These are phyloP conservation scores for Sporisorium graminicola DNA, from an alignment of 1,284 basidiomycete genomes.

Conservation along the genomic window DNA sequence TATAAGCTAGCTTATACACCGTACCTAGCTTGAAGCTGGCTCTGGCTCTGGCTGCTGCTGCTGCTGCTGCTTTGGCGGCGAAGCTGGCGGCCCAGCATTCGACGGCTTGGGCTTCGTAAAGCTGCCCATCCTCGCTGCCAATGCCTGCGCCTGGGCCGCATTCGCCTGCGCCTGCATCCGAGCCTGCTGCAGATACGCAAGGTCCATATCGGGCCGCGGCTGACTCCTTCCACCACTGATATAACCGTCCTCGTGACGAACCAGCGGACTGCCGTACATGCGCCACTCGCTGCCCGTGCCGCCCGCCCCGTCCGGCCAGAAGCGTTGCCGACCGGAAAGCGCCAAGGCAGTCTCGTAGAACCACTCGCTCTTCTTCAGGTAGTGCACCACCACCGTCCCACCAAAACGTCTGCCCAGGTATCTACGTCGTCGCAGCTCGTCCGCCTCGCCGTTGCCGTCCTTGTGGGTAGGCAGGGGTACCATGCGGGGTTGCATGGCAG, in stretches of 20 bases:
- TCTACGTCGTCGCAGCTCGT: slow-evolving; percentile 74
- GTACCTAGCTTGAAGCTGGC: not conserved
- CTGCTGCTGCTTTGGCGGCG: slow-evolving; percentile 11
- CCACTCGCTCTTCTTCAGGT: slow-evolving; percentile 96
- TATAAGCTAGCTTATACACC: not conserved
- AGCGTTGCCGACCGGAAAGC: slow-evolving; percentile 81
- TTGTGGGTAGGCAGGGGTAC: slow-evolving; percentile 56
- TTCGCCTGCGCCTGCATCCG: slow-evolving; percentile 49
- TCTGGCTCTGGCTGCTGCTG: slow-evolving; percentile 21
- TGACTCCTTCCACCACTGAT: slow-evolving; percentile 53
- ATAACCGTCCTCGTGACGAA: slow-evolving; percentile 55
- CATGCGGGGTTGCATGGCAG: slow-evolving; percentile 42
- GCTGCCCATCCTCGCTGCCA: slow-evolving; percentile 47
- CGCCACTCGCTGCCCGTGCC: slow-evolving; percentile 61
- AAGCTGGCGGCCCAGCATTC: slow-evolving; percentile 11
- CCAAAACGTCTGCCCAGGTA: slow-evolving; percentile 73
- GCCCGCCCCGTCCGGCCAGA: slow-evolving; percentile 67
- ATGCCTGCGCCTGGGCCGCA: slow-evolving; percentile 40
- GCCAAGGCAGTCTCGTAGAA: slow-evolving; percentile 92
- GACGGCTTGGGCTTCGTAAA: slow-evolving; percentile 44
- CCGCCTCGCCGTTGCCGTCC: slow-evolving; percentile 56
- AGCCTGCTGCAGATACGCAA: slow-evolving; percentile 51
- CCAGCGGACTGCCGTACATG: slow-evolving; percentile 62
- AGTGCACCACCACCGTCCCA: slow-evolving; percentile 95
- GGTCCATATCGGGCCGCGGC: slow-evolving; percentile 54